phyloP scores from a whole-genome alignment of 768 basidiomycete genomes.

The Butyriboletus loyo region DNA sequence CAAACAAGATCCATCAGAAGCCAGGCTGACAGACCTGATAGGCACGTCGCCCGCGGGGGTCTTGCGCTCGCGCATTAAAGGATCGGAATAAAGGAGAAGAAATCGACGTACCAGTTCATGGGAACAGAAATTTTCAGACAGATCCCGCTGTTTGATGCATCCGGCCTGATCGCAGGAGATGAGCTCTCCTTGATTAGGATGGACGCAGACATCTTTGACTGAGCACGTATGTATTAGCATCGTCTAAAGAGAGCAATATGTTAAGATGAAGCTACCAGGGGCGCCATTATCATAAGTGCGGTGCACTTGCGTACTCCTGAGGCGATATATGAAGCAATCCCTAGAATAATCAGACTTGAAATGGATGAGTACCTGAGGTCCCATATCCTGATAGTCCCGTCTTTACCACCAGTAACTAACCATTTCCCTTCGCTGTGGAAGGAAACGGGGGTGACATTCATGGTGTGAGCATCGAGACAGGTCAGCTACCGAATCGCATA shows the following conservation, averaged over 20 bases:
- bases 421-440: constrained; percentile 98
- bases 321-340: constrained; percentile 19
- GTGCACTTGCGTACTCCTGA: constrained; percentile 75
- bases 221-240: constrained; percentile 15
- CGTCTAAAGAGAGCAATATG: neutral
- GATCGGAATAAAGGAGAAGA: constrained; percentile 13
- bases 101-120: constrained; percentile 78
- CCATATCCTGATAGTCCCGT: constrained; percentile 98
- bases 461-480: constrained; percentile 87
- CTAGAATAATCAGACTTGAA: constrained; percentile 1
- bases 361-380: constrained; percentile 74
- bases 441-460: constrained; percentile 89
- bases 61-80: constrained; percentile 40
- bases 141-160: constrained; percentile 97
- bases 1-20: constrained; percentile 90
- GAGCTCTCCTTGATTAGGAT: constrained; percentile 98
- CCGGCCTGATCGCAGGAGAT: constrained; percentile 98
- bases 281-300: constrained; percentile 93
- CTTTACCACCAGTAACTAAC: constrained; percentile 96
- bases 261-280: constrained; percentile 54
- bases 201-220: constrained; percentile 97
- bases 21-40: constrained; percentile 91
- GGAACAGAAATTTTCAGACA: constrained; percentile 93
- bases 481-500: constrained; percentile 52
- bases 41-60: constrained; percentile 96